Base-by-base conservation (phyloP, 2,329 filamentous ascomycete species). In the Shiraia bambusicola region DNA sequence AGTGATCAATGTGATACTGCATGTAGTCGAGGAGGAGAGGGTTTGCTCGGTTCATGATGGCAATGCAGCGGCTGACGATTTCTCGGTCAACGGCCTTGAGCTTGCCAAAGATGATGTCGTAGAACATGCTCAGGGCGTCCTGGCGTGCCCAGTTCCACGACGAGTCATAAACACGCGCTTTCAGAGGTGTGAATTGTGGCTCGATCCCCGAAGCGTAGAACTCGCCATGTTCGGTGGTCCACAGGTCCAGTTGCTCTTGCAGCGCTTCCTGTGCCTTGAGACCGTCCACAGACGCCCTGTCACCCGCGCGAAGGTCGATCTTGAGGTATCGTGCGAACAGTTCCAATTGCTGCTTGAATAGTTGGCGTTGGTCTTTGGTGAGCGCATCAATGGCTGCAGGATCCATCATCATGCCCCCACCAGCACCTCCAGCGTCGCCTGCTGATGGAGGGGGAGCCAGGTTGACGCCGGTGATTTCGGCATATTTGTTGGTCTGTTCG, bases 1-100 rank as follows among this genome's bases (percentile, higher is more conserved):
- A 97, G 76, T 97, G 93, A 63, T 98, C 93, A 63, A 98, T 98
- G 74, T 98, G 93, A 62, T 98, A 97, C 69, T 98, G 93, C 93
- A 98, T 98, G 72, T 96, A 98, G 58, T 98, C 92, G 44, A 98
- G 81, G 1, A 98, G 82, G 26, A 88, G 86, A 2, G 93, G 93
- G 68, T 97, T 98, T 25, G 93, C 95, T 50, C 93, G 87, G 76
- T 96, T 98, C 93, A 98, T 98, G 73, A 98, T 93, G 56, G 89
- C 87, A 64, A 98, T 97, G 74, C 93, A 98, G 69, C 91, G 91
- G 72, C 91, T 96, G 66, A 98, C 93, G 60, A 97, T 98, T 71
- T 98, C 93, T 51, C 93, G 88, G 63, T 98, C 93, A 28, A 98
- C 87, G 35, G 85, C 88, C 75, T 93, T 83, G 39, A 98, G 82